Evolutionary conservation across 2,329 filamentous ascomycete species (phyloP).

Genomic region (Epichloe sp.): DNA sequence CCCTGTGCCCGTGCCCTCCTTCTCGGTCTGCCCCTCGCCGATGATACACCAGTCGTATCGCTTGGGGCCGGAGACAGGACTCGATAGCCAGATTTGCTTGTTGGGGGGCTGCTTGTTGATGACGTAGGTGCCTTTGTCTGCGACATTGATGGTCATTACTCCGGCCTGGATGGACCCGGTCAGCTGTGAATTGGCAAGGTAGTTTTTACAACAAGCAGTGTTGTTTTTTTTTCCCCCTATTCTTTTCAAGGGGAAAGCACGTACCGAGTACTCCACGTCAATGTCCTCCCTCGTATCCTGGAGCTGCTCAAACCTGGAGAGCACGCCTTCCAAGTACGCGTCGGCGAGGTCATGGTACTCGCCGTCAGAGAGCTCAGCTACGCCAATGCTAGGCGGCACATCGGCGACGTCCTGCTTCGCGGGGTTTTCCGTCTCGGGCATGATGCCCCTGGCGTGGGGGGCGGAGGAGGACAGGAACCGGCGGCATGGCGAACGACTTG

Average conservation of each 20-base stretch:
- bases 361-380: slow-evolving; percentile 52
- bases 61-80: slow-evolving; percentile 81
- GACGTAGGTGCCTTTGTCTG: slow-evolving; percentile 67
- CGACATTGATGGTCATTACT: slow-evolving; percentile 64
- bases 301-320: slow-evolving; percentile 53
- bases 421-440: slow-evolving; percentile 45
- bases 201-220: background rate
- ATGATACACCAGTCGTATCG: slow-evolving; percentile 78
- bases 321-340: slow-evolving; percentile 49
- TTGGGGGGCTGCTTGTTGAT: slow-evolving; percentile 99
- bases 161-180: slow-evolving; percentile 47
- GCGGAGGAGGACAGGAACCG: slow-evolving; percentile 18
- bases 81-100: slow-evolving; percentile 94
- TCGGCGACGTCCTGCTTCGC: slow-evolving; percentile 26
- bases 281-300: slow-evolving; percentile 63
- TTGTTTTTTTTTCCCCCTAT: background rate
- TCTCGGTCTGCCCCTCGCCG: slow-evolving; percentile 57
- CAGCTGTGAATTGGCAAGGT: too few relatives aligned
- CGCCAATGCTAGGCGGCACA: slow-evolving; percentile 26
- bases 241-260: slow-evolving; percentile 18
- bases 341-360: slow-evolving; percentile 73
- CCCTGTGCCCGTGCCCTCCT: slow-evolving; percentile 60
- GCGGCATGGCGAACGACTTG: background rate
- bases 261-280: slow-evolving; percentile 81
- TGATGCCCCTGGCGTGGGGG: slow-evolving; percentile 34